Percentiles rank a stretch among this genome's conserved stretches.
phyloP scores from a whole-genome alignment of 2,329 filamentous ascomycete genomes.

The Colletotrichum musae region DNA sequence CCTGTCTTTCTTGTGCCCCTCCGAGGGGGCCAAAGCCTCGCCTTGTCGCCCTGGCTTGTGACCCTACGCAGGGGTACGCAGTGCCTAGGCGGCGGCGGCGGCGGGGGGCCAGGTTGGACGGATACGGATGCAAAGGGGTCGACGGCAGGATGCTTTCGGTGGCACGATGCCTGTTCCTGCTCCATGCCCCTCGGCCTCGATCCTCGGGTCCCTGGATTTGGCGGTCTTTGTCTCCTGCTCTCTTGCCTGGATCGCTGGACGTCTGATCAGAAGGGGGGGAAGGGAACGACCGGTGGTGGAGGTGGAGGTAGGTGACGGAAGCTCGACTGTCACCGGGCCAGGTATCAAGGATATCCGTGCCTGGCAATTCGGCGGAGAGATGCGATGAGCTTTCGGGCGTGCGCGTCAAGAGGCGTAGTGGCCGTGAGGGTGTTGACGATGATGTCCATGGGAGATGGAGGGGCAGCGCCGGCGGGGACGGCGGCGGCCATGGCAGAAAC shows the following conservation, averaged over 20 bases:
- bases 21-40: constrained; percentile 1
- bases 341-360: constrained; percentile 36
- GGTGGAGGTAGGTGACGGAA: constrained; percentile 27
- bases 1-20: constrained; percentile 6
- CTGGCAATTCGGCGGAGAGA: neutral
- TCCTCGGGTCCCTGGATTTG: constrained; percentile 13
- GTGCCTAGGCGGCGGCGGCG: neutral
- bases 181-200: neutral
- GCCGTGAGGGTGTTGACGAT: neutral
- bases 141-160: constrained; percentile 36
- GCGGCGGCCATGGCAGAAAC: constrained; percentile 12
- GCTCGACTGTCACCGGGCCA: constrained; percentile 22
- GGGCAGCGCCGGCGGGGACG: constrained; percentile 5
- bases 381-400: constrained; percentile 6
- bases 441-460: neutral
- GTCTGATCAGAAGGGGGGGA: neutral
- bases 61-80: constrained; percentile 33
- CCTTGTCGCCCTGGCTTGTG: constrained; percentile 15
- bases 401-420: constrained; percentile 19
- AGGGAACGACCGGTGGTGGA: constrained; percentile 12
- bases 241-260: neutral
- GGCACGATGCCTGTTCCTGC: constrained; percentile 19
- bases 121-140: constrained; percentile 30
- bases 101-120: constrained; percentile 26
- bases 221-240: neutral